Base-by-base conservation (phyloP, 371 early-diverging fungal genomes). In the Neoconidiobolus thromboides region DNA sequence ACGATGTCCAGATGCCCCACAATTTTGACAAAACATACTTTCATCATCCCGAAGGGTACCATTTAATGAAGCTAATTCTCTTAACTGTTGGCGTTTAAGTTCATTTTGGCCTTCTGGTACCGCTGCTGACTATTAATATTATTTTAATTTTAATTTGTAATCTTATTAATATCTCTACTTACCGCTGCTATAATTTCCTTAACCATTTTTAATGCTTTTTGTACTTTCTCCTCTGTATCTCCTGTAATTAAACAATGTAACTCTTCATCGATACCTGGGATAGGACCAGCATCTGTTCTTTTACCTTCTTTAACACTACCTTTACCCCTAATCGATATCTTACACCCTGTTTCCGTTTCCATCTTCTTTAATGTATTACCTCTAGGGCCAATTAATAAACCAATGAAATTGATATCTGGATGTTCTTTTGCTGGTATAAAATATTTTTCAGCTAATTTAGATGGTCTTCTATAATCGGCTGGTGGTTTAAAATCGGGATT, bases 271-370 rank as follows among this genome's bases (percentile, higher is more conserved):
- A 86, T 88, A 36, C 86, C 89, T 4, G 75, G 70, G 36, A 37
- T 43, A 43, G 55, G 55, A 15, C 4, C 38, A 1, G 78, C 76
- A 60, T 86, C 87, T n/a, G 69, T 69, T 58, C 78, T 64, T 67
- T 88, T 89, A 12, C 96, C 95, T 67, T 94, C 96, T 71, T 97
- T 97, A 51, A 93, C 88, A 10, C 94, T 91, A n/a, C 98, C 98
- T 60, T 84, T 81, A 51, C 97, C 97, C 62, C 96, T 87, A 70
- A 97, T 94, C 65, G 87, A 88, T 64, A 97, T 93, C 67, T 94
- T 95, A 43, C 87, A 84, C 4, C 92, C 93, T 1, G 92, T 86
- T 41, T 92, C 92, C 0, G 85, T 63, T 68, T 97, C 96, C 79
- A 95, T 91, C 64, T 86, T 86, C 67, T 94, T 93, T 52, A 94